A percentile compares a stretch with the other conserved stretches of the same genome.
phyloP scores from a whole-genome alignment of 345 rosid genomes.

The Moringa oleifera region DNA sequence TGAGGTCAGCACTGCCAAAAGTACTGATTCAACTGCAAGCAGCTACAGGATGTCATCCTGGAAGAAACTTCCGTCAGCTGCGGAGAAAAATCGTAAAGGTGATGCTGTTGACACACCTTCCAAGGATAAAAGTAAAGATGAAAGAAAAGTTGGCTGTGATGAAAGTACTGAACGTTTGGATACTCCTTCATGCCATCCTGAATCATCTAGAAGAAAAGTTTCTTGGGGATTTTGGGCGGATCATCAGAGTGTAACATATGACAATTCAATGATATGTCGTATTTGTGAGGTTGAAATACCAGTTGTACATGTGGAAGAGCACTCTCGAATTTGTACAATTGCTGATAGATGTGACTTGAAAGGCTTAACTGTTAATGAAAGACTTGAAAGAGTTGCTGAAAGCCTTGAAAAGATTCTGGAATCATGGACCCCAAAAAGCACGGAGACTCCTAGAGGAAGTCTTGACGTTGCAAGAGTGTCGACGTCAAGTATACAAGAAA shows the following conservation, averaged over 20 bases:
- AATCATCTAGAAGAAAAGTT: constrained; percentile 41
- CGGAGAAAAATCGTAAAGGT: constrained; percentile 57
- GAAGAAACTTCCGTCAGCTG: constrained; percentile 87
- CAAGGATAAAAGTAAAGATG: constrained; percentile 44
- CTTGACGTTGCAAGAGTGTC: constrained; percentile 33
- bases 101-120: constrained; percentile 40
- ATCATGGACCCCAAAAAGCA: constrained; percentile 79
- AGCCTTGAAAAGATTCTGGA: constrained; percentile 77
- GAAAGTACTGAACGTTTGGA: constrained; percentile 39
- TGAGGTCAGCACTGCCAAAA: constrained; percentile 68
- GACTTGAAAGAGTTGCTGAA: constrained; percentile 88
- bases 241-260: constrained; percentile 54
- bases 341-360: constrained; percentile 98
- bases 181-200: constrained; percentile 46
- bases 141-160: constrained; percentile 35
- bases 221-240: constrained; percentile 72
- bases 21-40: constrained; percentile 69
- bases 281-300: constrained; percentile 99
- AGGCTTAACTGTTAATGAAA: constrained; percentile 69
- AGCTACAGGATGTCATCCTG: constrained; percentile 89
- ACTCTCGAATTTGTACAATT: constrained; percentile 87
- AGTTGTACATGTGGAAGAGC: constrained; percentile 96
- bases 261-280: constrained; percentile 90
- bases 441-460: constrained; percentile 51
- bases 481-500: constrained; percentile 34